Conservation (phyloP, 1,284 basidiomycete species). For the Melampsora medusae region DNA sequence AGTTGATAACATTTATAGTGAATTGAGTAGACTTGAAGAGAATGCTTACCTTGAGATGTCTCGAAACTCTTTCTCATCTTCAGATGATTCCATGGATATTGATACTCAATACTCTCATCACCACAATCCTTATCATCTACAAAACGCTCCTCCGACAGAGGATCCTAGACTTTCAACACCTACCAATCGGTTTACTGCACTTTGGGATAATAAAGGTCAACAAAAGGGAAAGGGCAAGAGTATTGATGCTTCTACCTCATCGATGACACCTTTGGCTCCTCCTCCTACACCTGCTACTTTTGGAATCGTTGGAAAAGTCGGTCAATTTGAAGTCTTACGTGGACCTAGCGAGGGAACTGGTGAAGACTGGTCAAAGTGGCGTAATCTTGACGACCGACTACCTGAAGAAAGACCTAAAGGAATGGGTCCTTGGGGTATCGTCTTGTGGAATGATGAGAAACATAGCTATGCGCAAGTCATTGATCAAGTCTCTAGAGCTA, state of each 20-base stretch:
- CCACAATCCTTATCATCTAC: constrained; percentile 29
- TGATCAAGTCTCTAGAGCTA: constrained; percentile 70
- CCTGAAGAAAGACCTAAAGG: constrained; percentile 44
- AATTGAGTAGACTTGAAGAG: constrained; percentile 40
- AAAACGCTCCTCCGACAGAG: constrained; percentile 20
- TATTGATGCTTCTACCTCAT: constrained; percentile 17
- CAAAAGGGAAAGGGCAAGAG: constrained; percentile 43
- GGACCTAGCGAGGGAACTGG: constrained; percentile 8
- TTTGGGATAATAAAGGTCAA: constrained; percentile 21
- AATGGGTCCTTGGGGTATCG: constrained; percentile 73
- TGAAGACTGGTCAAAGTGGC: constrained; percentile 39
- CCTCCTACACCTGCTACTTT: constrained; percentile 15
- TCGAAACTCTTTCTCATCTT: constrained; percentile 18
- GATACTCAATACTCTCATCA: constrained; percentile 25
- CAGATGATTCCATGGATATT: constrained; percentile 37
- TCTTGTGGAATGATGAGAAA: constrained; percentile 97
- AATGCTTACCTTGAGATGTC: constrained; percentile 27
- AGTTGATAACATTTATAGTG: constrained; percentile 29
- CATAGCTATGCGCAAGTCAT: constrained; percentile 89
- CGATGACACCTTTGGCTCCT: not conserved
- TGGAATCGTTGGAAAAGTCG: constrained; percentile 3
- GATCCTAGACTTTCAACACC: constrained; percentile 17
- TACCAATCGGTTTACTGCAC: constrained; percentile 21
- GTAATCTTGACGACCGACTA: constrained; percentile 7
- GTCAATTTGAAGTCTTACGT: constrained; percentile 11